Percentiles rank a stretch among this genome's conserved stretches.
Conservation (phyloP, 73 alveolate species). For the Paramecium tetraurelia region DNA sequence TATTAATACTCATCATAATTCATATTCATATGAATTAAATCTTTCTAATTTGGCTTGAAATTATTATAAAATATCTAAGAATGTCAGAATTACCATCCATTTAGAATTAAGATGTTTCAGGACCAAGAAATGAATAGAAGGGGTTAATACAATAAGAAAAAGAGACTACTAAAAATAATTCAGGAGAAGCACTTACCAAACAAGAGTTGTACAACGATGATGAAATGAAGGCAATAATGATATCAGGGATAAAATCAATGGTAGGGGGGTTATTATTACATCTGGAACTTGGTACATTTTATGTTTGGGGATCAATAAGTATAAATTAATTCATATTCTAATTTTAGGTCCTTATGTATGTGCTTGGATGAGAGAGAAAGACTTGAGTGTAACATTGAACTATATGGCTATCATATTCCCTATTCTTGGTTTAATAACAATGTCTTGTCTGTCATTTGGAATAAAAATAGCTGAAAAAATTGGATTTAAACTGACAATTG, state of each 20-base stretch:
- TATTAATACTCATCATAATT: background rate
- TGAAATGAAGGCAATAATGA: background rate
- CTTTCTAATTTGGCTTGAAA: background rate
- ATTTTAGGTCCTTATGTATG: slow-evolving; percentile 5
- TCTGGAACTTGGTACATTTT: background rate
- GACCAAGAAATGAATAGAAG: background rate
- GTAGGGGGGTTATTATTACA: slow-evolving; percentile 11
- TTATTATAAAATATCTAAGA: background rate
- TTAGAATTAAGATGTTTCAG: background rate
- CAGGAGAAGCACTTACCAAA: background rate
- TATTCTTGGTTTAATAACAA: background rate
- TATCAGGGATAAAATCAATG: background rate
- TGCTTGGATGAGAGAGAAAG: background rate
- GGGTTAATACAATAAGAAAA: background rate
- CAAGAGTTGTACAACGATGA: background rate
- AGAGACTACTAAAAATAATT: background rate
- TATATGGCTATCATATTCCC: slow-evolving; percentile 15
- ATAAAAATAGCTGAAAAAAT: slow-evolving; percentile 26
- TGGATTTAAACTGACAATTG: background rate
- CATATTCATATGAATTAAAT: background rate
- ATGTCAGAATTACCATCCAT: slow-evolving; percentile 8
- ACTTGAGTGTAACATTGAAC: background rate
- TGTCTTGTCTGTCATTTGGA: slow-evolving; percentile 14
- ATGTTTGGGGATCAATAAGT: slow-evolving; percentile 30
- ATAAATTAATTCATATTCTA: background rate